A percentile compares a stretch with the other conserved stretches of the same genome.
These are phyloP conservation scores for Coleophoma eucalyptorum DNA, from an alignment of 2,329 filamentous ascomycete genomes.

Conservation along the genomic window DNA sequence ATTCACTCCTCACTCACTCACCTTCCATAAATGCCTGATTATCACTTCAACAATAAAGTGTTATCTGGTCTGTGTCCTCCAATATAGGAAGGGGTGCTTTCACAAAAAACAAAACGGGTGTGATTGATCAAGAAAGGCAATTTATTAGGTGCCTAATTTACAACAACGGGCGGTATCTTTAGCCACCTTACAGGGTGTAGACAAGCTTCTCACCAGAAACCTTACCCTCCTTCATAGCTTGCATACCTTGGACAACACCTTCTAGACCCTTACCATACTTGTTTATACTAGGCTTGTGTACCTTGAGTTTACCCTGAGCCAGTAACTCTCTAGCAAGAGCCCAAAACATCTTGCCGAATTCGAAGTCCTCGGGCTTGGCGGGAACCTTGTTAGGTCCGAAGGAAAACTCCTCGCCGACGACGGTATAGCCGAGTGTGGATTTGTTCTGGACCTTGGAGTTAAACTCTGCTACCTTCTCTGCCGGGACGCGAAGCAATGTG, in stretches of 20 bases:
- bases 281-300: slow-evolving; percentile 24
- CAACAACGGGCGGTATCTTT: too few relatives aligned
- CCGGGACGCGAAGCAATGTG: slow-evolving; percentile 32
- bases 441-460: slow-evolving; percentile 28
- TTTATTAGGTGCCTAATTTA: too few relatives aligned
- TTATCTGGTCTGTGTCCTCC: too few relatives aligned
- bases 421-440: slow-evolving; percentile 35
- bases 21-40: too few relatives aligned
- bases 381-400: slow-evolving; percentile 12
- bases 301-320: slow-evolving; percentile 31
- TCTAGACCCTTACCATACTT: slow-evolving; percentile 26
- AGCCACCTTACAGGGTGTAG: slow-evolving; percentile 30
- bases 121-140: too few relatives aligned
- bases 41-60: too few relatives aligned
- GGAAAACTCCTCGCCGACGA: slow-evolving; percentile 32
- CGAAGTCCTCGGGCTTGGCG: slow-evolving; percentile 25
- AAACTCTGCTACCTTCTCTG: slow-evolving; percentile 36
- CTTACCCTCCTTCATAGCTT: slow-evolving; percentile 20
- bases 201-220: slow-evolving; percentile 42
- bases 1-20: too few relatives aligned
- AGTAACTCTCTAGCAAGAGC: slow-evolving; percentile 29
- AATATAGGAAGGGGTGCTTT: too few relatives aligned
- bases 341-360: slow-evolving; percentile 35
- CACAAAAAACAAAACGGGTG: too few relatives aligned
- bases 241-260: slow-evolving; percentile 21